These are phyloP conservation scores for Leptographium wingfieldii DNA, from an alignment of 2,329 filamentous ascomycete genomes.

Conservation along the genomic window DNA sequence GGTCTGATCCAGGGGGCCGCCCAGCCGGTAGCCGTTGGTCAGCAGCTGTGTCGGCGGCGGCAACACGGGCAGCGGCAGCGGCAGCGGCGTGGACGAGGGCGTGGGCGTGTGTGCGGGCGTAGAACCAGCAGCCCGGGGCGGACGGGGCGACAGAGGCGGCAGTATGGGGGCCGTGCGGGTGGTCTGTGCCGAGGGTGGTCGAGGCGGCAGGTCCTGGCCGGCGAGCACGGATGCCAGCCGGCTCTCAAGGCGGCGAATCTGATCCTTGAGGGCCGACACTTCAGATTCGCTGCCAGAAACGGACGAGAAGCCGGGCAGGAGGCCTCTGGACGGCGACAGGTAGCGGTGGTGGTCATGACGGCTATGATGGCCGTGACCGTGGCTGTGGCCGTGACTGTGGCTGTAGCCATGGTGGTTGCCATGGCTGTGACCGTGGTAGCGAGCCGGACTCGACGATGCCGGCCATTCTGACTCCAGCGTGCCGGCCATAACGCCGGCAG, in stretches of 20 bases:
- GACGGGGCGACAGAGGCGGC: neutral
- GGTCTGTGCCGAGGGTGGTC: neutral
- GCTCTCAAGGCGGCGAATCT: slow-evolving; percentile 31
- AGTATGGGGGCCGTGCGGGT: neutral
- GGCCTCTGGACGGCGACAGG: too few relatives aligned
- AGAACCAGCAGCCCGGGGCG: neutral
- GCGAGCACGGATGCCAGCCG: slow-evolving; percentile 21
- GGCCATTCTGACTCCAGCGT: neutral
- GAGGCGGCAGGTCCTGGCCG: slow-evolving; percentile 2
- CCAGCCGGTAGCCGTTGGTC: neutral
- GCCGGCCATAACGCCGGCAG: neutral
- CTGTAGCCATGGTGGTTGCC: neutral
- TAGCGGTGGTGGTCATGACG: too few relatives aligned
- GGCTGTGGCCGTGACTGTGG: neutral
- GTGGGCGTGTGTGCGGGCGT: neutral
- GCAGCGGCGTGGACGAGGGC: neutral
- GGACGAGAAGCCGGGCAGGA: neutral
- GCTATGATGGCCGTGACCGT: too few relatives aligned
- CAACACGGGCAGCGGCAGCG: neutral
- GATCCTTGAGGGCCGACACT: slow-evolving; percentile 24
- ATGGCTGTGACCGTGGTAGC: neutral
- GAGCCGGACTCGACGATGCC: neutral
- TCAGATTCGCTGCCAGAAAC: slow-evolving; percentile 14
- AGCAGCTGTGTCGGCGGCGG: slow-evolving; percentile 1
- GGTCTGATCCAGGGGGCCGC: neutral